Evolutionary conservation across 2,329 filamentous ascomycete species (phyloP).

Genomic region (Ceratocystis colombiana): DNA sequence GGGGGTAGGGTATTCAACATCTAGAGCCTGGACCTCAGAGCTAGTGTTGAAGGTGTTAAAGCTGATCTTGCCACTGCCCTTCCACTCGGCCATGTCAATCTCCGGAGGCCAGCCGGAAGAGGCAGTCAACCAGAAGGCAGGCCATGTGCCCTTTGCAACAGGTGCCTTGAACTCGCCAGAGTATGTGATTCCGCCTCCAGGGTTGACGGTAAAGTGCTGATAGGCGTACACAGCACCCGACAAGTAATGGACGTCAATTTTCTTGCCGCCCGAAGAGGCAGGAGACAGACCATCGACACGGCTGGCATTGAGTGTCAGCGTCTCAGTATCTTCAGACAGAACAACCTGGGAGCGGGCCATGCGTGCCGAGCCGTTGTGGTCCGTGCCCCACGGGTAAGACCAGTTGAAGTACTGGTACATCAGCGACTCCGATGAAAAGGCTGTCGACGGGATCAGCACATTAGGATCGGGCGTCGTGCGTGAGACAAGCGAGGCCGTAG

Average conservation of each 20-base stretch:
- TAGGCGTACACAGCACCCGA: slow-evolving; percentile 38
- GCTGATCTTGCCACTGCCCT: slow-evolving; percentile 45
- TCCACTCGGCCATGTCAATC: slow-evolving; percentile 53
- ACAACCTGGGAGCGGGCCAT: slow-evolving; percentile 42
- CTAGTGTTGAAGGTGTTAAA: slow-evolving; percentile 48
- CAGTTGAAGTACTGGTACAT: slow-evolving; percentile 41
- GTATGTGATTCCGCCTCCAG: slow-evolving; percentile 37
- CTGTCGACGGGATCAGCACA: slow-evolving; percentile 27
- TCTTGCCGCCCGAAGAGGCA: slow-evolving; percentile 34
- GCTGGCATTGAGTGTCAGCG: slow-evolving; percentile 37
- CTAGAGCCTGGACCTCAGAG: slow-evolving; percentile 37
- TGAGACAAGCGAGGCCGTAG: slow-evolving; percentile 26
- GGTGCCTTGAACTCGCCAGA: slow-evolving; percentile 36
- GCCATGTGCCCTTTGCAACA: slow-evolving; percentile 42
- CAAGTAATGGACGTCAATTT: slow-evolving; percentile 43
- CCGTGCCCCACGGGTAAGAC: slow-evolving; percentile 46
- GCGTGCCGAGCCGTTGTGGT: slow-evolving; percentile 48
- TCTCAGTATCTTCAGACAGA: slow-evolving; percentile 36
- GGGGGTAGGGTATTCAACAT: slow-evolving; percentile 41
- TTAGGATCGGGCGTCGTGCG: slow-evolving; percentile 32
- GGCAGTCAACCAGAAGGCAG: slow-evolving; percentile 49
- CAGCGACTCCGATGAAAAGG: slow-evolving; percentile 26
- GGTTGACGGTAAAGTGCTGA: slow-evolving; percentile 35
- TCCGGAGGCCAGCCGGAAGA: slow-evolving; percentile 49
- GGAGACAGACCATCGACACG: slow-evolving; percentile 36